These are phyloP conservation scores for Xylaria sp. DNA, from an alignment of 2,329 filamentous ascomycete species.

Conservation along the genomic window DNA sequence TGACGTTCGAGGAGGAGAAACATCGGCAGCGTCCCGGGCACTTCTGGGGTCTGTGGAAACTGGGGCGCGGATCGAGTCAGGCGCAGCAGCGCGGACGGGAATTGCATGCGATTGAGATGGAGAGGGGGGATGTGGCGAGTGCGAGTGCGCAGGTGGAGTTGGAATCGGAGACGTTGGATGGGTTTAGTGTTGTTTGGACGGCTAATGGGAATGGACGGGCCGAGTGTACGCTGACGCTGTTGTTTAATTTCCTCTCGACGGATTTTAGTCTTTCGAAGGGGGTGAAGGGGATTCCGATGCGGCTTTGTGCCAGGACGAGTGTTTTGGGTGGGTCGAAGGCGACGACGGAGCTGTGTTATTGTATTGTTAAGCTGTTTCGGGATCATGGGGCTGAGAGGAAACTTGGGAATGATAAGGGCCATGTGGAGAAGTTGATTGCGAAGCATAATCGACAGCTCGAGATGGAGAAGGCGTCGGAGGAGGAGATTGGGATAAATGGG, in stretches of 20 bases:
- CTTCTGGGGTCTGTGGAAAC: constrained; percentile 91
- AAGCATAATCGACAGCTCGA: constrained; percentile 92
- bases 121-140: constrained; percentile 60
- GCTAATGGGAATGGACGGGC: constrained; percentile 70
- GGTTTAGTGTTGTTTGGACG: constrained; percentile 87
- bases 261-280: constrained; percentile 99
- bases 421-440: constrained; percentile 94
- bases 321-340: constrained; percentile 6
- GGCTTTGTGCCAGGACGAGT: constrained; percentile 87
- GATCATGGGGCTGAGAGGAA: constrained; percentile 95
- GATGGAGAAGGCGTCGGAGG: constrained; percentile 62
- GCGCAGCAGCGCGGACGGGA: constrained; percentile 90
- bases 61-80: constrained; percentile 91
- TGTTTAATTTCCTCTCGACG: constrained; percentile 82
- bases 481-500: constrained; percentile 60
- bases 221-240: constrained; percentile 53
- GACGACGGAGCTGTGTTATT: constrained; percentile 74
- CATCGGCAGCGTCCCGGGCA: constrained; percentile 76
- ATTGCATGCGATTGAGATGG: constrained; percentile 86
- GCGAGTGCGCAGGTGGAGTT: constrained; percentile 58
- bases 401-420: constrained; percentile 86
- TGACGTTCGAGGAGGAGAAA: constrained; percentile 95
- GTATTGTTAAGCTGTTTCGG: constrained; percentile 94
- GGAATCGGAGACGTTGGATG: constrained; percentile 76
- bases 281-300: constrained; percentile 93